Evolutionary conservation across 768 basidiomycete species (phyloP), one percentile per base, ranked within the genome.

Genomic region (Auricularia heimuer): DNA sequence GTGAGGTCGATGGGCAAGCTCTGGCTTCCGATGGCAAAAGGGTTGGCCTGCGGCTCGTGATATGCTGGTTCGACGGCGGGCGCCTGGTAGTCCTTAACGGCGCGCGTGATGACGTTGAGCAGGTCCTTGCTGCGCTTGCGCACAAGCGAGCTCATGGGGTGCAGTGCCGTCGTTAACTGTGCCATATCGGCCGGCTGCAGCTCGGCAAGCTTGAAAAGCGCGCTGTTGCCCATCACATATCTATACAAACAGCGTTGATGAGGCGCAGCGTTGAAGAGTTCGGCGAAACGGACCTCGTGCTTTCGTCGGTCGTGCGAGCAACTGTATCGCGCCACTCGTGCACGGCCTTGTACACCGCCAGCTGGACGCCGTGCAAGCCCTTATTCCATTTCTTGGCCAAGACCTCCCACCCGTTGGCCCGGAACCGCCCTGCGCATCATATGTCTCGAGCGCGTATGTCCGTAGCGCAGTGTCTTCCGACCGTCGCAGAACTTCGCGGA

Each of bases 311-410:
- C 64, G 87, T 84, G 62, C 92, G 79, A 2, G 92, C 90, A 1
- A 86, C 76, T 11, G 73, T 71, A 73, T 98, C 94, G 65, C 95
- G 80, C 95, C 94, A 98, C 39, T 77, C 78, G 74, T 95, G 92
- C 12, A 96, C 78, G 2, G 79, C 78, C 65, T 79, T 83, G 74
- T 90, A 94, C 16, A 94, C 84, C 42, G 79, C 81, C 35, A 82
- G 80, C 67, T 85, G 83, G 66, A 83, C 73, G 2, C 74, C 77
- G 56, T 74, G 75, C 35, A 68, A 54, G 62, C 75, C 76, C 70
- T 90, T 92, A 71, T 94, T 92, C 90, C 90, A 94, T 75, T 90
- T 93, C 68, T 80, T 83, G 8, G 88, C 85, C 35, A 94, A 77
- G 3, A 81, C 83, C 69, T 87, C 84, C 90, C 90, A 96, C 6